phyloP scores from a whole-genome alignment of 225 moss, liverwort and hornwort genomes.

The Straminergon stramineum region DNA sequence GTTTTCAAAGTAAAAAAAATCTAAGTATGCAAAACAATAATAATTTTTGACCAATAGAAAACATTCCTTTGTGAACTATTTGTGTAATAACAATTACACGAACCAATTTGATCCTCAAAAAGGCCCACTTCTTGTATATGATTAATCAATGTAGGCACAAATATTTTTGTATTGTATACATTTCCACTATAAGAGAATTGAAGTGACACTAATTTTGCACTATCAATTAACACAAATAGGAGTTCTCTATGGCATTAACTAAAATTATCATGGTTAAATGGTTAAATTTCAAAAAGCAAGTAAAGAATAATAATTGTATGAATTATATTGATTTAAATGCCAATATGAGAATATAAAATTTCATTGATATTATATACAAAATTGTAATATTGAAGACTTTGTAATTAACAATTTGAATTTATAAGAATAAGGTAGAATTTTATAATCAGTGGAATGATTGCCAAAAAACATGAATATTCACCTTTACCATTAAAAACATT shows the following conservation, averaged over 20 bases:
- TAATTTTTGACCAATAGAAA: neutral
- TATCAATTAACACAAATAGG: neutral
- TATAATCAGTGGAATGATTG: neutral
- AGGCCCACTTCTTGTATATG: neutral
- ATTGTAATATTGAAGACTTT: neutral
- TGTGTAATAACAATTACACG: neutral
- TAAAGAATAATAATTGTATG: neutral
- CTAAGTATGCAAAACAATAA: neutral
- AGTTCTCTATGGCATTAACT: accelerated
- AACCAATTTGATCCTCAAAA: neutral
- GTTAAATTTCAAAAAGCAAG: neutral
- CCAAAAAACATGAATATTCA: neutral
- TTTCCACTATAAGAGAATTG: neutral
- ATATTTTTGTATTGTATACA: neutral
- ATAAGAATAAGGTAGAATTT: neutral
- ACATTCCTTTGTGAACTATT: accelerated
- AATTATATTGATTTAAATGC: neutral
- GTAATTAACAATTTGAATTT: neutral
- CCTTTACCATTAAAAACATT: no score
- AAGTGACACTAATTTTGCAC: neutral
- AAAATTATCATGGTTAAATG: neutral
- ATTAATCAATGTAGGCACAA: neutral
- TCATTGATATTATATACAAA: neutral
- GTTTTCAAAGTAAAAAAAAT: neutral
- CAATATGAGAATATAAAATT: no score